Conservation (phyloP, 2,329 filamentous ascomycete genomes). For the Hymenoscyphus scutula region DNA sequence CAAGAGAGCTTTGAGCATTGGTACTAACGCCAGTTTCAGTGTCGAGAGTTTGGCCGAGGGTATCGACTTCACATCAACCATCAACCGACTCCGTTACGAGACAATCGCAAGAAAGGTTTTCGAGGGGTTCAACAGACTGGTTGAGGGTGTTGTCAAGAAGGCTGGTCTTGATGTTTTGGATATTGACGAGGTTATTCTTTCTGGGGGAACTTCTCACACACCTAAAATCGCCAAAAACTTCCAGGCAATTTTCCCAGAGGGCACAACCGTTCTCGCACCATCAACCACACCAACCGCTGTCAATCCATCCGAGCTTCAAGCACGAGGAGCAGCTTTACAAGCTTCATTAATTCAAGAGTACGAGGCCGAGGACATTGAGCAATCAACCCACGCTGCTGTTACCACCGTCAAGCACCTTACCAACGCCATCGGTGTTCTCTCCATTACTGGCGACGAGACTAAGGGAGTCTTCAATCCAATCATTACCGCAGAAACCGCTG, state of each 20-base stretch:
- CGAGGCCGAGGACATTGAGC: conserved; percentile 88
- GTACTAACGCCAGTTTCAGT: conserved; percentile 84
- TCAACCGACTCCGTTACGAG: conserved; percentile 94
- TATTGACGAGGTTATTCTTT: conserved; percentile 90
- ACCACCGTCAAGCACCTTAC: conserved; percentile 89
- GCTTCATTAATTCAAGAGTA: conserved; percentile 93
- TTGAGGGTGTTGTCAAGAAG: conserved; percentile 85
- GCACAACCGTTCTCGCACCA: conserved; percentile 76
- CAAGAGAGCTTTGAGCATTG: conserved; percentile 88
- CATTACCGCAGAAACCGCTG: conserved; percentile 81
- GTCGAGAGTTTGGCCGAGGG: conserved; percentile 89
- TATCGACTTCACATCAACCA: conserved; percentile 83
- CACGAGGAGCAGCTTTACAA: conserved; percentile 91
- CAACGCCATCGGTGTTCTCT: conserved; percentile 84
- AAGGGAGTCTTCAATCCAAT: conserved; percentile 76
- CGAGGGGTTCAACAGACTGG: conserved; percentile 79
- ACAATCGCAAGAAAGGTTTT: conserved; percentile 84
- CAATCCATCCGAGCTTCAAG: conserved; percentile 89
- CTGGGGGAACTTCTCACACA: conserved; percentile 88
- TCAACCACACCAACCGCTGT: conserved; percentile 74
- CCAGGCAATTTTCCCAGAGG: conserved; percentile 74
- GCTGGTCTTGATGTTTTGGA: conserved; percentile 89
- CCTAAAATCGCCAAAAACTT: conserved; percentile 87
- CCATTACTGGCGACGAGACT: conserved; percentile 55
- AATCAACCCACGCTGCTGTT: conserved; percentile 92